Conservation (phyloP, 129 eudicot species). For the Helianthus annuus region DNA sequence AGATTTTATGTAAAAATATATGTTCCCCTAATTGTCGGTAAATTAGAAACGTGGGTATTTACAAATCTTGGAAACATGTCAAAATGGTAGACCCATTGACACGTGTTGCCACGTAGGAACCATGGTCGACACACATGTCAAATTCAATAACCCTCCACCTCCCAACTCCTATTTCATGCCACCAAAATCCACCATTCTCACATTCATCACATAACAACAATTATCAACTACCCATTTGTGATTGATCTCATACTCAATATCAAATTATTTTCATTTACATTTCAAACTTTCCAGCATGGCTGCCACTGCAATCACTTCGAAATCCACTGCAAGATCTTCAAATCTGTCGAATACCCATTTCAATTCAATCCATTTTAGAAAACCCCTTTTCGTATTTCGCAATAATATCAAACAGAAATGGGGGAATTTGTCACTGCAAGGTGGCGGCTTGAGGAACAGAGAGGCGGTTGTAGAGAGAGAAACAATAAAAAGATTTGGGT, state of each 20-base stretch:
- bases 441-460: constrained; percentile 29
- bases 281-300: constrained; percentile 30
- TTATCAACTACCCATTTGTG: no score
- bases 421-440: constrained; percentile 37
- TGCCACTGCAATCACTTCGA: constrained; percentile 28
- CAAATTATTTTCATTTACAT: neutral
- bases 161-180: constrained; percentile 14
- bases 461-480: constrained; percentile 25
- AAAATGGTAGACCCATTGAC: constrained; percentile 1
- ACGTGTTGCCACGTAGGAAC: constrained; percentile 46
- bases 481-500: constrained; percentile 14
- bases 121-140: constrained; percentile 7
- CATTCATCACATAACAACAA: neutral
- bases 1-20: neutral
- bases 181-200: constrained; percentile 27
- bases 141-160: neutral
- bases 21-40: no score
- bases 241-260: neutral
- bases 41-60: no score
- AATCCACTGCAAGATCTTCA: constrained; percentile 23
- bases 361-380: constrained; percentile 30
- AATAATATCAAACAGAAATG: constrained; percentile 25
- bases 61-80: no score
- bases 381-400: constrained; percentile 39
- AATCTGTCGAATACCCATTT: constrained; percentile 30